Evolutionary conservation across 345 rosid genomes (phyloP), one percentile per base, ranked within the genome.

Genomic region (Linum usitatissimum): DNA sequence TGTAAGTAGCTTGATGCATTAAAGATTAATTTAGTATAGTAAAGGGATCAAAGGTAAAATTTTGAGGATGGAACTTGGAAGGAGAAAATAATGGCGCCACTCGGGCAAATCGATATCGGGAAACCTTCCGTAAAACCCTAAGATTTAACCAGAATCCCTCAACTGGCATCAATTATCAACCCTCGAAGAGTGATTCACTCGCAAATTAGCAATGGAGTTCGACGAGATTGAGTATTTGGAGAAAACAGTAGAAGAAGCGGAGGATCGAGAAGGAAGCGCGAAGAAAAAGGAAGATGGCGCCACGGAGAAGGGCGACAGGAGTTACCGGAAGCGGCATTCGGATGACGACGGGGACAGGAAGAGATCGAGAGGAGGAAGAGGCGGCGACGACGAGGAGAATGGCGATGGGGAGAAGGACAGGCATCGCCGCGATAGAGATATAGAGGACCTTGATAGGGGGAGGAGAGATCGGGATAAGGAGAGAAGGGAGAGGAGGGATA

Each of bases 171-270:
- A 31, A 34, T 34, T 34, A 5, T 34, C 38, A 34, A 7, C 8
- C 8, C 38, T 23, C 28, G 28, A 23, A 23, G 28, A 23, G 28
- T 23, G 48, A 45, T 45, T 45, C 51, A 45, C 51, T 45, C 15
- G 51, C 4, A 45, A 45, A 45, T 6, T 15, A 12, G 4, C 51
- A 10, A 88, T 86, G 96, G 96, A 82, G 9, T 88, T 91, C 72
- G 98, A 91, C 85, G 98, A 88, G 78, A 84, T 84, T 80, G 95
- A 91, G 72, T 91, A 91, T 63, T 81, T 91, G 64, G 98, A 91
- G 85, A 86, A 88, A 76, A 79, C 95, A 36, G 98, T 81, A 39
- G 96, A 80, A 75, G 87, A 66, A 61, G 62, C 76, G 54, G 79
- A 75, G 36, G 80, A 78, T 21, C 71, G 79, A 65, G 80, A 77